Conservation (phyloP, 2,329 filamentous ascomycete genomes). For the Penicillium olsonii region DNA sequence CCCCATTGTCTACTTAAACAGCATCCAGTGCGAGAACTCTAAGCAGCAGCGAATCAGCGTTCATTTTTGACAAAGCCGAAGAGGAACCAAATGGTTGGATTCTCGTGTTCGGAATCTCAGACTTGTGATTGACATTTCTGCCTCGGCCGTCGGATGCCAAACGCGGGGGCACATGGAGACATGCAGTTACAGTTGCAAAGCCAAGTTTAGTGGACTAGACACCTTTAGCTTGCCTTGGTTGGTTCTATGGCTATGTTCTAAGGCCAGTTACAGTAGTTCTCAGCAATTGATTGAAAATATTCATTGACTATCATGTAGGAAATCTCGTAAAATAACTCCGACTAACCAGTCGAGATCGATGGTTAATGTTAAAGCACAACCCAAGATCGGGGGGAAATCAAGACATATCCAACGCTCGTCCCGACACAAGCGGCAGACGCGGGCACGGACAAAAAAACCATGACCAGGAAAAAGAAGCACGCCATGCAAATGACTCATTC, state of each 20-base stretch:
- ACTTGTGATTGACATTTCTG: slow-evolving; percentile 1
- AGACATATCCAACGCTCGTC: slow-evolving; percentile 21
- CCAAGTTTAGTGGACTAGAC: too few species aligned
- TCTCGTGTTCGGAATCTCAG: too few species aligned
- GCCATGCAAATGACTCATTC: slow-evolving; percentile 35
- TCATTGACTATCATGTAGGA: slow-evolving; percentile 20
- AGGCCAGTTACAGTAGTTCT: too few species aligned
- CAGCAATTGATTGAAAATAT: slow-evolving; percentile 13
- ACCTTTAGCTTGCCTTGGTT: too few species aligned
- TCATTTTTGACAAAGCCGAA: too few species aligned
- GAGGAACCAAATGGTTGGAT: too few species aligned
- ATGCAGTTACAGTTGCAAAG: too few species aligned
- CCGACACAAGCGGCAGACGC: slow-evolving; percentile 22
- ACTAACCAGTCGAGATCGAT: slow-evolving; percentile 14
- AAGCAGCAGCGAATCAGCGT: not conserved
- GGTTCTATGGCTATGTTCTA: too few species aligned
- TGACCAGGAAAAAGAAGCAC: slow-evolving; percentile 28
- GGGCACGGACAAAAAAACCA: slow-evolving; percentile 14
- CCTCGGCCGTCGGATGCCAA: slow-evolving; percentile 1
- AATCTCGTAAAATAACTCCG: slow-evolving; percentile 17
- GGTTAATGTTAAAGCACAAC: slow-evolving; percentile 13
- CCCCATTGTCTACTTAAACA: not conserved
- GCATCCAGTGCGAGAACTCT: not conserved
- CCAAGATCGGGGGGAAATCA: slow-evolving; percentile 17
- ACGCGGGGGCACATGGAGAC: too few species aligned